These are phyloP conservation scores for Gossypium ekmanianum DNA, from an alignment of 345 rosid genomes.

Conservation along the genomic window DNA sequence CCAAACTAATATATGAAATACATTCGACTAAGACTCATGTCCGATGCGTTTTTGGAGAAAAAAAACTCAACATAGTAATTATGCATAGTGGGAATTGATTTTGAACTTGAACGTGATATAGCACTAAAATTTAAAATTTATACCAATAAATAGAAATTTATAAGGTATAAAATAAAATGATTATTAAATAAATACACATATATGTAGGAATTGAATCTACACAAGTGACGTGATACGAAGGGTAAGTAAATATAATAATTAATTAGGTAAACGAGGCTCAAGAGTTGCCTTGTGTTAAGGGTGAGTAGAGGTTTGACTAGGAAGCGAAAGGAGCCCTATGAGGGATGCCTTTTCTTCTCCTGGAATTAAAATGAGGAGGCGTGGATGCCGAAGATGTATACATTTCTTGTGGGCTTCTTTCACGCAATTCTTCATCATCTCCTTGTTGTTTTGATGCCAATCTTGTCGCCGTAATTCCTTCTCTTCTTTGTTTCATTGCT, in stretches of 20 bases:
- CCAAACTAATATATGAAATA: too few relatives aligned
- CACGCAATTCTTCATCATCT: conserved; percentile 29
- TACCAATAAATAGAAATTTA: not conserved
- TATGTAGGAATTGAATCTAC: not conserved
- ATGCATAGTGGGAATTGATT: too few relatives aligned
- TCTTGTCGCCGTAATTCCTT: conserved; percentile 26
- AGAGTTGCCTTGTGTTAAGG: not conserved
- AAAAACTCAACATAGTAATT: too few relatives aligned
- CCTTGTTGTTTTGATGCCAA: conserved; percentile 26
- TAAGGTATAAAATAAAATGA: not conserved
- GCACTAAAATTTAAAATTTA: not conserved
- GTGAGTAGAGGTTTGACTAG: not conserved
- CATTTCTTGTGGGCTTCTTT: conserved; percentile 30
- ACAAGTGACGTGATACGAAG: not conserved
- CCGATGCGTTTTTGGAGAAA: too few relatives aligned
- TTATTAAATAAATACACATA: not conserved
- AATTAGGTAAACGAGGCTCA: not conserved
- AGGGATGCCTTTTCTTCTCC: conserved; percentile 46
- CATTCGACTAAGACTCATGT: too few relatives aligned
- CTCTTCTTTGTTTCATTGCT: conserved; percentile 10
- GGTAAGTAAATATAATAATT: not conserved
- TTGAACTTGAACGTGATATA: too few relatives aligned
- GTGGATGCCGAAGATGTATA: conserved; percentile 15
- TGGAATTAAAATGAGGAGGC: conserved; percentile 26
- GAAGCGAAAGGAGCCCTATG: conserved; percentile 41